Evolutionary conservation across 108 stramenopile species (phyloP), one percentile per base, ranked within the genome.

Genomic region (Skeletonema grethae): DNA sequence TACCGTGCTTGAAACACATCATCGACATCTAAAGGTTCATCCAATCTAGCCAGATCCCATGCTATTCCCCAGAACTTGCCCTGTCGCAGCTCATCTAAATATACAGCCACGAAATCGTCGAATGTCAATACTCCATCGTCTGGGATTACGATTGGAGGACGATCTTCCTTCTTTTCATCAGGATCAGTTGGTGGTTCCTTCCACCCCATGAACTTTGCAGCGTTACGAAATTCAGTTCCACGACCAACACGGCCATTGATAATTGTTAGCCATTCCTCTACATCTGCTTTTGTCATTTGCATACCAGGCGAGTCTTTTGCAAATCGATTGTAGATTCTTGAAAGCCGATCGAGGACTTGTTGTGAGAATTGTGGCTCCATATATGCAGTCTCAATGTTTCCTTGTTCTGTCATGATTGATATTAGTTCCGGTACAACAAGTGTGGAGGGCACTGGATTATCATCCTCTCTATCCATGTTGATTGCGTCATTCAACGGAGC

Each of bases 1-100:
- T 90, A 96, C 12, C 96, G 72, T 16, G 91, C 89, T 18, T 80
- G 59, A 70, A 95, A 97, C 10, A 86, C 63, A n/a, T 91, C 88
- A 4, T 56, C 74, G 18, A 88, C 88, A 12, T 87, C 87, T 11
- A 95, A 80, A 13, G 94, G 90, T 50, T 94, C 89, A 16, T 85
- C 90, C 55, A 93, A 60, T 4, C 85, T 24, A 28, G 86, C 85
- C 58, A 96, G 85, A 82, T 97, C 96, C 82, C 95, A 88, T 18
- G 90, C 89, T 55, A 97, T 92, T 6, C 94, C 93, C 96, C 96
- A 97, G 59, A 95, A 95, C 70, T 97, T 97, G n/a, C 96, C 96
- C 65, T 84, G 82, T 29, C 81, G 72, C 22, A 95, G 63, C 68
- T 96, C 95, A 59, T 80, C 83, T 43, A 83, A 82, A 69, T 97